Evolutionary conservation across 345 rosid species (phyloP).

Genomic region (Adansonia digitata): DNA sequence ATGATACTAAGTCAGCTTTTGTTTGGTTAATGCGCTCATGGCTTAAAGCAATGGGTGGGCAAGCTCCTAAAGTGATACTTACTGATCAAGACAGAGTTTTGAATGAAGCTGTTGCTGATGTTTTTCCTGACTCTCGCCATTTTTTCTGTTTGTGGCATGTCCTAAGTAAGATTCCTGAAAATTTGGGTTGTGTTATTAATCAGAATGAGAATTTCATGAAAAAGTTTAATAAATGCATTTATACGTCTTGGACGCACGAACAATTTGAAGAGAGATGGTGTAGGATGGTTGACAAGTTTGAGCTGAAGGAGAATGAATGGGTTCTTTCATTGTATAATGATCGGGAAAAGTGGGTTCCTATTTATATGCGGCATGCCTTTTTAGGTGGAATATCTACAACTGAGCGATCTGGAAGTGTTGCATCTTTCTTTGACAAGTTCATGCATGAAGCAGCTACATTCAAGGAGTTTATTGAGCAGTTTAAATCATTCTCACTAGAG

Average conservation of each 20-base stretch:
- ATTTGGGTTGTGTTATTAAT: background rate
- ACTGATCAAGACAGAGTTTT: slow-evolving; percentile 11
- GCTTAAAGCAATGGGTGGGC: slow-evolving; percentile 17
- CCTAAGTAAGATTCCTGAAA: slow-evolving; percentile 10
- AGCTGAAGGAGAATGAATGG: slow-evolving; percentile 25
- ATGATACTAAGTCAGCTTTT: background rate
- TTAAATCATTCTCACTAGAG: background rate
- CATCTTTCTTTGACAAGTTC: slow-evolving; percentile 15
- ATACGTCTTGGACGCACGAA: slow-evolving; percentile 5
- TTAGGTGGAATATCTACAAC: slow-evolving; percentile 10
- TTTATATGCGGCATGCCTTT: background rate
- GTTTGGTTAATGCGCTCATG: slow-evolving; percentile 17
- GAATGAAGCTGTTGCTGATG: slow-evolving; percentile 14
- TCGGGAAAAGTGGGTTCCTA: slow-evolving; percentile 18
- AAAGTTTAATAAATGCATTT: slow-evolving; percentile 14
- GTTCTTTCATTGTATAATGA: slow-evolving; percentile 48
- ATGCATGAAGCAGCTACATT: slow-evolving; percentile 11
- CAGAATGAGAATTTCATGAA: slow-evolving; percentile 5
- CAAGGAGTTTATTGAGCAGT: slow-evolving; percentile 8
- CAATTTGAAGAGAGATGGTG: slow-evolving; percentile 10
- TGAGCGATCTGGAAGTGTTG: slow-evolving; percentile 8
- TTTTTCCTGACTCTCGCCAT: slow-evolving; percentile 1
- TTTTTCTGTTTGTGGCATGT: slow-evolving; percentile 16
- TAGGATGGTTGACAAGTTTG: slow-evolving; percentile 13
- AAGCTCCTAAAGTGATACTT: slow-evolving; percentile 13